phyloP scores from a whole-genome alignment of 1,284 basidiomycete species.

The Ceratobasidium sp. region DNA sequence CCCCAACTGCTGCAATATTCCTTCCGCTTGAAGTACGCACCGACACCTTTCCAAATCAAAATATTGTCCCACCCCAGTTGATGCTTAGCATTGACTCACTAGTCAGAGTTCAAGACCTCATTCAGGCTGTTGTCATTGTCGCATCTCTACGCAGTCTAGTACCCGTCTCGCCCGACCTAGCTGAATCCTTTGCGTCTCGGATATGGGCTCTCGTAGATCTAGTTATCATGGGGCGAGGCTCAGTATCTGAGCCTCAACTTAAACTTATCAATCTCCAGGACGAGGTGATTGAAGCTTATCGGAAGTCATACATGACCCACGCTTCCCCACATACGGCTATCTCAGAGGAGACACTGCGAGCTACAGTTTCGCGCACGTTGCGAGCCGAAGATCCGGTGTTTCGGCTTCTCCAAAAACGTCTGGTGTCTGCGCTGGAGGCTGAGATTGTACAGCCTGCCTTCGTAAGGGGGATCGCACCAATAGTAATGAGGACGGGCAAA shows the following conservation, averaged over 20 bases:
- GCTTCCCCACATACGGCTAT: not conserved
- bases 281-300: conserved; percentile 20
- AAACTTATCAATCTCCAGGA: conserved; percentile 29
- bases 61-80: conserved; percentile 15
- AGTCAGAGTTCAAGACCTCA: conserved; percentile 10
- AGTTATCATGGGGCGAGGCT: not conserved
- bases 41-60: not conserved
- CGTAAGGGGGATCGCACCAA: not conserved
- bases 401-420: conserved; percentile 19
- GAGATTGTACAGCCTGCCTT: not conserved
- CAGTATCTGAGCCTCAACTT: not conserved
- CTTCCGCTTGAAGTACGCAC: not conserved
- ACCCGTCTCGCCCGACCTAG: not conserved
- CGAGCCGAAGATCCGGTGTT: conserved; percentile 26
- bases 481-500: conserved; percentile 4
- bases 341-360: not conserved
- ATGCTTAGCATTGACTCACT: conserved; percentile 22
- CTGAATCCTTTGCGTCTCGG: not conserved
- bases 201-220: conserved; percentile 13
- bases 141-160: conserved; percentile 10
- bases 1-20: conserved; percentile 7
- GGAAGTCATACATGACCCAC: not conserved
- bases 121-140: conserved; percentile 19
- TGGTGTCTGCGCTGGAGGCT: conserved; percentile 10
- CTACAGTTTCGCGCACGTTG: conserved; percentile 20